Base-by-base conservation (phyloP, 2,329 filamentous ascomycete genomes). In the Aspergillus nomiae region DNA sequence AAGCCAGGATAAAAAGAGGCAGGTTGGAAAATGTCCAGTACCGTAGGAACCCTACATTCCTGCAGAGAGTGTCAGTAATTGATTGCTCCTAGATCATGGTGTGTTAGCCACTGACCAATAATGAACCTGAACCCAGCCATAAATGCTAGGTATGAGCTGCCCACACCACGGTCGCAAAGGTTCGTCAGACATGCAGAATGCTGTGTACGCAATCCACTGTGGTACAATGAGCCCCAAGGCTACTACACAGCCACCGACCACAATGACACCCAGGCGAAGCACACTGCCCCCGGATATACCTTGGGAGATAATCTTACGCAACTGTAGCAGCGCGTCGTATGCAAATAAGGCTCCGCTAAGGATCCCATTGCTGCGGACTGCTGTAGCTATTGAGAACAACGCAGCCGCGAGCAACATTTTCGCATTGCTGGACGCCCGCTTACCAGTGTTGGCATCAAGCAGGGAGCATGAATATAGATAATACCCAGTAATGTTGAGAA, bases 11-110 rank as follows among this genome's bases (percentile, higher is more conserved):
- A 78, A 99, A 99, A 1, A 99, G 84, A 0, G 95, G 95, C 11
- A 95, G 74, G 73, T 99, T 97, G 7, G 90, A 87, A 0, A 90
- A 67, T 0, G 89, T 96, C 95, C 95, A 99, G 81, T 99, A 99
- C 63, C 86, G 86, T 58, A 98, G 85, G 69, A 96, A 90, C 0
- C 95, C 95, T 58, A 91, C 88, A 71, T 94, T 89, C 95, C 94
- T 97, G 65, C 26, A 43, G 19, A 12, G 56, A 48, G n/a, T 16
- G 74, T 69, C 69, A 65, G 63, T 64, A 28, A 12, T 54, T 30
- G 56, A 28, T 8, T 26, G 34, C 32, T 24, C 30, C 56, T 19
- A 59, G 16, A 28, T 8, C 14, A 28, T 24, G 19, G 46, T 24
- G 30, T 14, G 55, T 34, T 19, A 32, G 46, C 14, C 24, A 77